Base-by-base conservation (phyloP, 192 early-diverging fungal species). In the Backusella tuberculispora region DNA sequence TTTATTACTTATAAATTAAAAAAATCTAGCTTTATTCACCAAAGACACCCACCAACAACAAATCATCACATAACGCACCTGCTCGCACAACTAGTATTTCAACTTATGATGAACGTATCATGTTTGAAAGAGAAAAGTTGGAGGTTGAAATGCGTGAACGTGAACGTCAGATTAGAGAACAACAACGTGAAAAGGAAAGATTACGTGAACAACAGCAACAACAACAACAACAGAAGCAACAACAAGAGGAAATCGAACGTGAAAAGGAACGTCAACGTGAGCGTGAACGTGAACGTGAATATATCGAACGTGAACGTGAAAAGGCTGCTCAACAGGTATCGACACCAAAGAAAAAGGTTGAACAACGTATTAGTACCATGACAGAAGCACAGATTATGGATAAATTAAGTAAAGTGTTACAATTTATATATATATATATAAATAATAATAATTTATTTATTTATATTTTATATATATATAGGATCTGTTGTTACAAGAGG, bases 361-460 rank as follows among this genome's bases (percentile, higher is more conserved):
- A 94, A 73, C 92, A 88, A 56, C 85, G 96, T 66, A 88, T 97
- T 74, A 94, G 94, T 53, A 95, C 94, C 43, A 87, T 97, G 92
- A 91, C 95, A n/a, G 98, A 99, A 81, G 84, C 92, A 34, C 95
- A 99, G 79, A 91, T 98, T 66, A 98, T 99, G 96, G 92, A 96
- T 44, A 94, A 91, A 81, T 82, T 99, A 69, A 86, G 92, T 85
- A 83, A 74, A 34, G 29, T 34, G 78, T 69, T 72, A 66, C 26
- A 29, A 43, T 29, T 78, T 66, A 13, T 15, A 65, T 26, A 6
- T 6, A 56, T n/a, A n/a, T n/a, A n/a, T n/a, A n/a, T n/a, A 24
- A 56, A 17, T 56, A 10, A 4, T 43, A 43, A 10, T 43, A 21
- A 12, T 74, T 65, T 46, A 2, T 45, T 41, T 10, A 7, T 69